Conservation (phyloP, 1,284 basidiomycete species). For the Volvariella volvacea region DNA sequence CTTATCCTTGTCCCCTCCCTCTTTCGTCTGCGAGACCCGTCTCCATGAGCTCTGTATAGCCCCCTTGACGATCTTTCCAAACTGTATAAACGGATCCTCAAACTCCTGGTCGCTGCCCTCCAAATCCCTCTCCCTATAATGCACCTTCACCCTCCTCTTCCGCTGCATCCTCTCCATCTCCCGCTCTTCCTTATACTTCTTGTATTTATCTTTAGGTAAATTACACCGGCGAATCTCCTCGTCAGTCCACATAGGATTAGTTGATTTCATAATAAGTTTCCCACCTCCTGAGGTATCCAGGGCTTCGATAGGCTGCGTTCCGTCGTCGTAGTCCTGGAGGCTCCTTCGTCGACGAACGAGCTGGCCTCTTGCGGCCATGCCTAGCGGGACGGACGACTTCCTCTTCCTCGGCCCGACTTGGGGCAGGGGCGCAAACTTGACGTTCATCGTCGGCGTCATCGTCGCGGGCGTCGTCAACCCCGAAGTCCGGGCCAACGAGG, state of each 20-base stretch:
- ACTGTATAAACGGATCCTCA: constrained; percentile 35
- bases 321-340: constrained; percentile 5
- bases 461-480: no score
- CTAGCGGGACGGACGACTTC: constrained; percentile 49
- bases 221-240: constrained; percentile 23
- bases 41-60: constrained; percentile 36
- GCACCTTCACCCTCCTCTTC: constrained; percentile 8
- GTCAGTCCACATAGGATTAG: constrained; percentile 26
- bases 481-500: no score
- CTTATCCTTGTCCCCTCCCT: constrained; percentile 13
- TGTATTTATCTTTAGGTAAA: constrained; percentile 11
- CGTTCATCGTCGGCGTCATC: constrained; percentile 17
- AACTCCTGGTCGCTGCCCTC: constrained; percentile 11
- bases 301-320: constrained; percentile 11
- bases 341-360: constrained; percentile 31
- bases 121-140: constrained; percentile 9
- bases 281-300: constrained; percentile 1
- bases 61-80: constrained; percentile 43
- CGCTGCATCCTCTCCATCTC: constrained; percentile 19
- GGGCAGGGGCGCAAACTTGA: constrained; percentile 65
- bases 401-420: constrained; percentile 47
- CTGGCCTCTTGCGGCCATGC: constrained; percentile 53
- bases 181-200: constrained; percentile 14
- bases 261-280: not conserved
- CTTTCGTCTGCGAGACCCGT: constrained; percentile 23